A percentile compares a stretch with the other conserved stretches of the same genome.
phyloP scores from a whole-genome alignment of 1,139 yeast genomes.

The Trichomonascaceae sp. region DNA sequence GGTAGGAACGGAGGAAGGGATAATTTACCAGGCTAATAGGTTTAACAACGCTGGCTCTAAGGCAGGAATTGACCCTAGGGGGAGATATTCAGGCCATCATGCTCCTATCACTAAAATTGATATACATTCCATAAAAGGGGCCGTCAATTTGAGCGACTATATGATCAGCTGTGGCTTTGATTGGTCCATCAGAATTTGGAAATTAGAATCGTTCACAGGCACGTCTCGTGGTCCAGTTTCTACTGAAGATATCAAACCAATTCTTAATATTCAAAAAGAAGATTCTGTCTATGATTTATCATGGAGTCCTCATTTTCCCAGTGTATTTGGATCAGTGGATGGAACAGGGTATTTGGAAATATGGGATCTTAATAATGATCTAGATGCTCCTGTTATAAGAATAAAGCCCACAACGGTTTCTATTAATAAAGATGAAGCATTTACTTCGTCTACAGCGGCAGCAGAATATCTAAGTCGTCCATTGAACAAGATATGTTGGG shows the following conservation, averaged over 20 bases:
- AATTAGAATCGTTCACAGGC: constrained; percentile 18
- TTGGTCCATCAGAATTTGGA: constrained; percentile 41
- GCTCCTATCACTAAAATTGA: constrained; percentile 35
- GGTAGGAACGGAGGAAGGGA: constrained; percentile 45
- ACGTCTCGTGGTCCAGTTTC: constrained; percentile 5
- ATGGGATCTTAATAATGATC: constrained; percentile 46
- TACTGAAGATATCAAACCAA: constrained; percentile 12
- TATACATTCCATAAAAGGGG: constrained; percentile 29
- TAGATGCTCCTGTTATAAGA: constrained; percentile 38
- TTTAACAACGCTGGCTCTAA: constrained; percentile 33
- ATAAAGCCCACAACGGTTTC: constrained; percentile 17
- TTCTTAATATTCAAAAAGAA: constrained; percentile 32
- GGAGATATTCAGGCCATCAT: constrained; percentile 30
- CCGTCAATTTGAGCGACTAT: constrained; percentile 29
- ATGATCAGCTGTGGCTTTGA: constrained; percentile 37
- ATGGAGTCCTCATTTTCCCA: constrained; percentile 39
- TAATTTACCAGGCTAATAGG: constrained; percentile 39
- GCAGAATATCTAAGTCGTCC: constrained; percentile 17
- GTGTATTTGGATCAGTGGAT: constrained; percentile 47
- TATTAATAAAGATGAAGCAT: neutral
- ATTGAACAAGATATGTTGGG: constrained; percentile 30
- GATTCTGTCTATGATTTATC: constrained; percentile 41
- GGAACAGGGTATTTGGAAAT: constrained; percentile 44
- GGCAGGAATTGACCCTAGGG: constrained; percentile 31
- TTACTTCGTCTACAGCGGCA: constrained; percentile 1